These are phyloP conservation scores for Petunia hybrid DNA, from an alignment of 305 asterid genomes.

Conservation along the genomic window DNA sequence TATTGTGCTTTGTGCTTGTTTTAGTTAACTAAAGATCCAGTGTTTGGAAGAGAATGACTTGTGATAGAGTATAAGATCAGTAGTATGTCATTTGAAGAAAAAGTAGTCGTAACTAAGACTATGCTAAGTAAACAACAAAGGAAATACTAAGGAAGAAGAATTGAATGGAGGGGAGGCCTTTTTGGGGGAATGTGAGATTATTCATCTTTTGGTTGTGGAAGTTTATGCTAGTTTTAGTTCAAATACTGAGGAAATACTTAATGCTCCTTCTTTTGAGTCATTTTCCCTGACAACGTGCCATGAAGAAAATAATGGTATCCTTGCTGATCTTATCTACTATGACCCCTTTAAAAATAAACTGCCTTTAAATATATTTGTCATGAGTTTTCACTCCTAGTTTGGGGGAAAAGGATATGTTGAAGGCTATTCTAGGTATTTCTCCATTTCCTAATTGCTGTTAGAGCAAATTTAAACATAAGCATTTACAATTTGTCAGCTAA, in stretches of 20 bases:
- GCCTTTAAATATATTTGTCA: neutral
- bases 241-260: neutral
- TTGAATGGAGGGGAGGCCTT: neutral
- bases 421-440: neutral
- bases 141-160: neutral
- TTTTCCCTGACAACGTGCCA: neutral
- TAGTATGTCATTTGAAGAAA: neutral
- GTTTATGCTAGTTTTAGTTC: neutral
- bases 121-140: neutral
- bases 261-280: neutral
- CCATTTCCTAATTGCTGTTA: neutral
- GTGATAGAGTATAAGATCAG: neutral
- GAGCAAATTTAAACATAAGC: neutral
- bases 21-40: neutral
- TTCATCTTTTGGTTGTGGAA: neutral
- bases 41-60: neutral
- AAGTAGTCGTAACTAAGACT: neutral
- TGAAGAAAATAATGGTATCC: neutral
- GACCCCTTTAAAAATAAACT: neutral
- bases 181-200: neutral
- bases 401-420: neutral
- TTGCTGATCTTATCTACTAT: neutral
- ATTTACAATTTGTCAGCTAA: neutral
- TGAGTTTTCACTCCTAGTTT: neutral
- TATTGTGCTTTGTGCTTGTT: neutral